Conservation (phyloP, 805 yeast genomes). For the Diddensiella transvaalensis region DNA sequence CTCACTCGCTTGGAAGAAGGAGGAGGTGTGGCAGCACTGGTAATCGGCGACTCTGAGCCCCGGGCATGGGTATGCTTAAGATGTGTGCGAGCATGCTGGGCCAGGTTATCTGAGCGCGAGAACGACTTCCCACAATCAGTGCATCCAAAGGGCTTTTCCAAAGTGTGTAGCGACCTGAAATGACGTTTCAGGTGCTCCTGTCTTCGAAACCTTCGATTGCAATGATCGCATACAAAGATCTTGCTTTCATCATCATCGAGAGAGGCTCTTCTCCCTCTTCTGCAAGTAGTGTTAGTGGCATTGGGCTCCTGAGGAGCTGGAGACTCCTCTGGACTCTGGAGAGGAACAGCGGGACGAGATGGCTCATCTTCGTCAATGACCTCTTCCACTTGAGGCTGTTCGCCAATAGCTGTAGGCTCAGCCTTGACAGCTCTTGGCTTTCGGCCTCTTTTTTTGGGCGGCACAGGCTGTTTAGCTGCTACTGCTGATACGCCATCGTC, state of each 20-base stretch:
- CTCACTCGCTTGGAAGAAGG: conserved; percentile 17
- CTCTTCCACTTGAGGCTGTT: not conserved
- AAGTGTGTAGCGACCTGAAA: conserved; percentile 63
- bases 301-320: conserved; percentile 4
- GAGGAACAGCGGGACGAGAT: not conserved
- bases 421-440: not conserved
- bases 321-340: not conserved
- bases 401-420: not conserved
- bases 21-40: conserved; percentile 8
- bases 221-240: conserved; percentile 59
- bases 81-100: conserved; percentile 34
- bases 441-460: conserved; percentile 1
- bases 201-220: conserved; percentile 64
- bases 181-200: conserved; percentile 78
- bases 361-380: not conserved
- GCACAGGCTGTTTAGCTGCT: too few relatives aligned
- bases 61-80: conserved; percentile 1
- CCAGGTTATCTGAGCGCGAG: conserved; percentile 34
- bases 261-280: conserved; percentile 62
- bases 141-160: conserved; percentile 52
- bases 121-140: conserved; percentile 32
- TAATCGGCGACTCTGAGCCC: not conserved
- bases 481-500: too few relatives aligned
- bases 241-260: conserved; percentile 48
- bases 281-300: conserved; percentile 1